phyloP scores from a whole-genome alignment of 352 stramenopile genomes.

The Pythium aquatile region DNA sequence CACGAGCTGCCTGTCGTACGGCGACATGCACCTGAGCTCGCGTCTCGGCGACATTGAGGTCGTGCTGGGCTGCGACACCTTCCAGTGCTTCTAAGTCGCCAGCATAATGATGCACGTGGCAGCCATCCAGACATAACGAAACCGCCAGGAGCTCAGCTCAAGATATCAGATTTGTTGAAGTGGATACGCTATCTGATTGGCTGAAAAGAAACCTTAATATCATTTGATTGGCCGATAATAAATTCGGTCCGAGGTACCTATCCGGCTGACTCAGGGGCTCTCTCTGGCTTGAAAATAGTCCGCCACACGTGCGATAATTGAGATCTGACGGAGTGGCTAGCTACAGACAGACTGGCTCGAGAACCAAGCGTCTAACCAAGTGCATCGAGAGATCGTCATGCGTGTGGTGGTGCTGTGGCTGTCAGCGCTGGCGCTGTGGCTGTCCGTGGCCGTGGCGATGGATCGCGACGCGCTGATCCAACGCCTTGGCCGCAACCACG shows the following conservation, averaged over 20 bases:
- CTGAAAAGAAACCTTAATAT: not conserved
- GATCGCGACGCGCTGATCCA: slow-evolving; percentile 30
- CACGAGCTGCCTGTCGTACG: slow-evolving; percentile 61
- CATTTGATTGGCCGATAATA: not conserved
- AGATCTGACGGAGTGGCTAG: not conserved
- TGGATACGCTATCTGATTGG: not conserved
- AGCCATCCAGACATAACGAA: not conserved
- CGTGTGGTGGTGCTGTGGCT: slow-evolving; percentile 5
- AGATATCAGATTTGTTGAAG: not conserved
- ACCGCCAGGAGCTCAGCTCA: slow-evolving; percentile 4
- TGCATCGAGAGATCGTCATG: not conserved
- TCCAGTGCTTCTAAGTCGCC: slow-evolving; percentile 41
- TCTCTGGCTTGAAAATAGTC: not conserved
- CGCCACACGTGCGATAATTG: not conserved
- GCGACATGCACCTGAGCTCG: slow-evolving; percentile 59
- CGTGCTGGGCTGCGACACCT: slow-evolving; percentile 66
- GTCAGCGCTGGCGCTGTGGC: slow-evolving; percentile 8
- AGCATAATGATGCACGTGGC: not conserved
- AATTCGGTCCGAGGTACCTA: not conserved
- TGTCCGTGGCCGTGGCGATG: slow-evolving; percentile 1
- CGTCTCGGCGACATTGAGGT: slow-evolving; percentile 66
- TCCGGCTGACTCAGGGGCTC: not conserved
- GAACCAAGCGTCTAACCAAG: too few relatives aligned
- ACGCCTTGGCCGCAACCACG: slow-evolving; percentile 56
- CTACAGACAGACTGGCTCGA: not conserved